These are phyloP conservation scores for Coccomyxa subellipsoidea DNA, from an alignment of 163 green algal genomes.

Conservation along the genomic window DNA sequence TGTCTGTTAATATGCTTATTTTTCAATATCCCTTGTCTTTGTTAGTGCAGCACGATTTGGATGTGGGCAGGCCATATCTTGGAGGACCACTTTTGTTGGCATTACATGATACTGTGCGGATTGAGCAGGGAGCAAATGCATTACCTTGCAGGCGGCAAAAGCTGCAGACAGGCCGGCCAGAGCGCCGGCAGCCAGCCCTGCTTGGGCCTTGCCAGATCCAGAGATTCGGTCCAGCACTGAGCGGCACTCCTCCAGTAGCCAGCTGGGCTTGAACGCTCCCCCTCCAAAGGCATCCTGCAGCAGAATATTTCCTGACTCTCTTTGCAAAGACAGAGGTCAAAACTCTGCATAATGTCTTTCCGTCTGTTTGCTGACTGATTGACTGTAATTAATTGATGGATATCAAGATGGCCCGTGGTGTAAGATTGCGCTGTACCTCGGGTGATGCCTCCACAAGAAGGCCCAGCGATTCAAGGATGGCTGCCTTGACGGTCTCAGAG, in stretches of 20 bases:
- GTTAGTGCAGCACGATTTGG: too few species aligned
- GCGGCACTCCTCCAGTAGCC: neutral
- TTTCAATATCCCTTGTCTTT: too few species aligned
- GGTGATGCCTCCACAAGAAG: neutral
- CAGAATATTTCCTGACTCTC: neutral
- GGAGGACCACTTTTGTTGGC: too few species aligned
- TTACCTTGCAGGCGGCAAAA: neutral
- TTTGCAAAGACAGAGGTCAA: neutral
- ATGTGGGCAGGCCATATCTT: too few species aligned
- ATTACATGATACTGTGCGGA: too few species aligned
- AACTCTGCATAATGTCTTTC: neutral
- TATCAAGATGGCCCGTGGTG: too few species aligned
- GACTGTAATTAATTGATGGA: too few species aligned
- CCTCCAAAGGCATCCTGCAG: neutral
- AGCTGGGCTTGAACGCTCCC: neutral
- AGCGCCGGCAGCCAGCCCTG: neutral
- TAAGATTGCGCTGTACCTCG: too few species aligned
- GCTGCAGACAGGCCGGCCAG: neutral
- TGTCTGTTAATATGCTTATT: too few species aligned
- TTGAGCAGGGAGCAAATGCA: too few species aligned
- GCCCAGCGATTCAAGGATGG: slow-evolving; percentile 1
- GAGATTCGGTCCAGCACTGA: neutral
- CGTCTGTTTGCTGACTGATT: too few species aligned
- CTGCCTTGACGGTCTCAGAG: neutral
- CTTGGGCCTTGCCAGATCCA: neutral